Evolutionary conservation across 345 rosid genomes (phyloP).

Genomic region (Raphanus sativus): DNA sequence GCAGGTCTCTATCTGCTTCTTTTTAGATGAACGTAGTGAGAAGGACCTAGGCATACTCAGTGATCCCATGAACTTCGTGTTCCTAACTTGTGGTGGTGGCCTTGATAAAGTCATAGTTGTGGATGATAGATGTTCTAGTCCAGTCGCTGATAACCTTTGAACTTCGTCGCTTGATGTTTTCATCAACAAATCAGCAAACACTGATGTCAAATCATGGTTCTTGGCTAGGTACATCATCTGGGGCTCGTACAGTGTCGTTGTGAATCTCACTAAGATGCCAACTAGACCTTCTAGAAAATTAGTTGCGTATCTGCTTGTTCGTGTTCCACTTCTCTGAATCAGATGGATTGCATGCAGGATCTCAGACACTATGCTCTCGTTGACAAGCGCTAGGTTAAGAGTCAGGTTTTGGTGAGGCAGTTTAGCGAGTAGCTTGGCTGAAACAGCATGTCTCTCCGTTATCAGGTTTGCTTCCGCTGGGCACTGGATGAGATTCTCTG

Average conservation of each 20-base stretch:
- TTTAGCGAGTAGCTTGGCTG: slow-evolving; percentile 68
- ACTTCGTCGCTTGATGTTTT: slow-evolving; percentile 77
- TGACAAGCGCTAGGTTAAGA: slow-evolving; percentile 69
- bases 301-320: slow-evolving; percentile 64
- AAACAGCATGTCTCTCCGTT: slow-evolving; percentile 75
- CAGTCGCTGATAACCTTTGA: slow-evolving; percentile 77
- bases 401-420: slow-evolving; percentile 79
- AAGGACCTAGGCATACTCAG: slow-evolving; percentile 47
- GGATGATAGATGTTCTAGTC: slow-evolving; percentile 77
- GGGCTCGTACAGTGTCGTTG: slow-evolving; percentile 74
- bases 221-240: slow-evolving; percentile 61
- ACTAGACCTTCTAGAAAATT: slow-evolving; percentile 78
- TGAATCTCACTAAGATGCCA: slow-evolving; percentile 83
- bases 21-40: slow-evolving; percentile 51
- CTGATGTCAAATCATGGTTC: slow-evolving; percentile 62
- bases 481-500: slow-evolving; percentile 59
- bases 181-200: slow-evolving; percentile 73
- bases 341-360: slow-evolving; percentile 55
- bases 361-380: slow-evolving; percentile 50
- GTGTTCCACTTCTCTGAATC: slow-evolving; percentile 57
- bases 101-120: slow-evolving; percentile 60
- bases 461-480: slow-evolving; percentile 43
- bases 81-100: slow-evolving; percentile 47
- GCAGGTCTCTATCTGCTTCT: slow-evolving; percentile 45
- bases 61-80: slow-evolving; percentile 48